phyloP scores from a whole-genome alignment of 179 eudicot species.

The Spinacia oleracea region DNA sequence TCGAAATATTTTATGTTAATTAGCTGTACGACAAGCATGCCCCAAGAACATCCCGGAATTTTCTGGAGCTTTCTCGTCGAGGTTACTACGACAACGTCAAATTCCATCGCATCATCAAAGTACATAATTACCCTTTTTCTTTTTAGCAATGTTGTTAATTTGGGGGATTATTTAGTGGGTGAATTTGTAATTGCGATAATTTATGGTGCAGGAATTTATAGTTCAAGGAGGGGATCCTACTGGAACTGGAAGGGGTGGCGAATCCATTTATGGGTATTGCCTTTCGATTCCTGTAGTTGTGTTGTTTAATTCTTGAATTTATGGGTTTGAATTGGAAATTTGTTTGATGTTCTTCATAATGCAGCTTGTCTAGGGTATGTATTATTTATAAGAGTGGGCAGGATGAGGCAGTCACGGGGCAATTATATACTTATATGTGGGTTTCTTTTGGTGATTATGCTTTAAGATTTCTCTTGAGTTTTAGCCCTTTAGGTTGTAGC shows the following conservation, averaged over 20 bases:
- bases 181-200: neutral
- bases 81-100: slow-evolving; percentile 66
- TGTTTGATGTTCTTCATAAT: neutral
- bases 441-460: neutral
- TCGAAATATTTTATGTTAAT: neutral
- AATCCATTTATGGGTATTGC: slow-evolving; percentile 66
- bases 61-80: slow-evolving; percentile 67
- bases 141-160: neutral
- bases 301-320: too few relatives aligned
- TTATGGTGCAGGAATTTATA: slow-evolving; percentile 64
- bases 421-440: neutral
- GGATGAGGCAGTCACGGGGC: neutral
- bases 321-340: neutral
- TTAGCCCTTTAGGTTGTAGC: too few relatives aligned
- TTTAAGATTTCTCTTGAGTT: neutral
- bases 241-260: slow-evolving; percentile 90
- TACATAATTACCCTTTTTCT: neutral
- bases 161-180: neutral
- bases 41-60: slow-evolving; percentile 67
- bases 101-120: slow-evolving; percentile 76
- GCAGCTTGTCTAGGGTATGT: neutral
- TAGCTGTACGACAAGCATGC: slow-evolving; percentile 74
- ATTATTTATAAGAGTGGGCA: neutral
- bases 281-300: neutral
- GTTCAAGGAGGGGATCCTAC: slow-evolving; percentile 99